Conservation (phyloP, 768 basidiomycete genomes). For the Paxillus ammoniavirescens region DNA sequence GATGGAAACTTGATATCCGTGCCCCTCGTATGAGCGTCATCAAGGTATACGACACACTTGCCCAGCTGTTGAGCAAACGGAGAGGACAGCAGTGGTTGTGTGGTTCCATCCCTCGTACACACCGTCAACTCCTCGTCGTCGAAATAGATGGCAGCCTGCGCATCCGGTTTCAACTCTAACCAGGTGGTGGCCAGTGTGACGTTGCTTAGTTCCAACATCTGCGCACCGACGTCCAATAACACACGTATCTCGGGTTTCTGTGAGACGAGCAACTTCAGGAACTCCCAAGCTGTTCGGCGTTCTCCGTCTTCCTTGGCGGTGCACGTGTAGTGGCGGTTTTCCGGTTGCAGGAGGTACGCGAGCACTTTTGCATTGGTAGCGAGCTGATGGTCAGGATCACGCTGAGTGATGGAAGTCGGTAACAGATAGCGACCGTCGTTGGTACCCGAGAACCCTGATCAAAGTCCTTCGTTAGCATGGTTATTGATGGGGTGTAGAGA, state of each 20-base stretch:
- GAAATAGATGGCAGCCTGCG: conserved; percentile 41
- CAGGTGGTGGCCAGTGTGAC: conserved; percentile 29
- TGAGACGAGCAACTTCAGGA: conserved; percentile 29
- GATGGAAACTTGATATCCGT: conserved; percentile 48
- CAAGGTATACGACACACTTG: conserved; percentile 46
- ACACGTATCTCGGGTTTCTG: conserved; percentile 39
- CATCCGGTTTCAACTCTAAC: conserved; percentile 16
- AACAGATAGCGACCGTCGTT: conserved; percentile 40
- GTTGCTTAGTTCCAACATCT: conserved; percentile 48
- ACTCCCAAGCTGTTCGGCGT: conserved; percentile 26
- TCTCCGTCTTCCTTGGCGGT: conserved; percentile 11
- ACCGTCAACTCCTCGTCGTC: conserved; percentile 36
- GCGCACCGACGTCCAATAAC: conserved; percentile 52
- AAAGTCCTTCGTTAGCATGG: background rate
- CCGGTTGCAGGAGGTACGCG: conserved; percentile 15
- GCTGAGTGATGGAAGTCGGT: conserved; percentile 8
- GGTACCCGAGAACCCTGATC: conserved; percentile 47
- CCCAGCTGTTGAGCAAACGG: conserved; percentile 39
- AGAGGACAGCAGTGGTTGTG: conserved; percentile 38
- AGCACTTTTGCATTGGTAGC: conserved; percentile 44
- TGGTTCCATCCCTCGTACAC: conserved; percentile 32
- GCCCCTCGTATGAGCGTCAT: conserved; percentile 46
- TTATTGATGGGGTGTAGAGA: too few relatives aligned
- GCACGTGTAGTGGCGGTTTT: conserved; percentile 35
- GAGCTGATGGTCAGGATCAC: conserved; percentile 35